Base-by-base conservation (phyloP, 805 yeast species). In the Wickerhamiella alocasiicola region DNA sequence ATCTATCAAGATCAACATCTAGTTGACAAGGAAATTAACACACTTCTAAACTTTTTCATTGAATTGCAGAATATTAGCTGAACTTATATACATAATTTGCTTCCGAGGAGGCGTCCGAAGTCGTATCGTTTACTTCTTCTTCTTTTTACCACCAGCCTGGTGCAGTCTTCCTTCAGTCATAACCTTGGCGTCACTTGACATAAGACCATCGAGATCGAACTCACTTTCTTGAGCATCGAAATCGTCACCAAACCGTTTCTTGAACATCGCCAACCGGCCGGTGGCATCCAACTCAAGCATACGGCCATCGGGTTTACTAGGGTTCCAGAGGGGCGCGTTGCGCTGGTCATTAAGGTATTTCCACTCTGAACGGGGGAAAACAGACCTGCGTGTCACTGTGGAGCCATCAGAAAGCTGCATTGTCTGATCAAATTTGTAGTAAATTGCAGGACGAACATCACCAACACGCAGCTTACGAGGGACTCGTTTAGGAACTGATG, bases 361-460 rank as follows among this genome's bases (percentile, higher is more conserved):
- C 53, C 82, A 66, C 55, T 91, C 95, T 40, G 72, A 78, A 53
- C 83, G 81, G 9, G 98, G 98, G 45, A 76, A 83, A 49, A 81
- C 94, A 1, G 95, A 76, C 52, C 81, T 71, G 61, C 98, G 72
- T 26, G 65, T 66, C 25, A 85, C 67, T 2, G 94, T 94, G 23
- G 95, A 81, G 2, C 98, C 98, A 58, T 91, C 98, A 49, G 93
- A 79, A 44, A 87, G 69, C 61, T 88, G 94, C n/a, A 91, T 87
- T 27, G 70, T 62, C 24, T 87, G 80, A 48, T 88, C 85, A 58
- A 91, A 91, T 59, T 83, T 83, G 63, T 88, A 73, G 61, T 83
- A 87, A 30, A 91, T 80, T 25, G 95, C 85, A 2, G 97, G 96
- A 61, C 96, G 74, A 13, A 95, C 85, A 57, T 81, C 81, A 42